Evolutionary conservation across 352 stramenopile genomes (phyloP), one percentile per base, ranked within the genome.

Genomic region (Phytophthora fragariae): DNA sequence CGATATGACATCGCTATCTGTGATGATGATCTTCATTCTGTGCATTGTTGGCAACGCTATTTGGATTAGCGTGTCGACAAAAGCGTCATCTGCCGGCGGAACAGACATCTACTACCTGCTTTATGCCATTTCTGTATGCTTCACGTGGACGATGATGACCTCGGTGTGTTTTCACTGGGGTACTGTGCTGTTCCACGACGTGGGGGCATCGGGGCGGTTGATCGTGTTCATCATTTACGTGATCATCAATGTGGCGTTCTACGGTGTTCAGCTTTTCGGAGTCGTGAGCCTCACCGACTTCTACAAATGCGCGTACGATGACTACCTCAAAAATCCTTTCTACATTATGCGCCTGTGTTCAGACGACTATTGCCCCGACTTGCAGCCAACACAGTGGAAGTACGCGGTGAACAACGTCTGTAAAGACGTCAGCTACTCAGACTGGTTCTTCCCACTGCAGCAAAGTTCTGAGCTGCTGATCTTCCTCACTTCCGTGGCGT

Each of bases 151-250:
- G 27, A 94, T 96, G 85, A 92, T 96, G 83, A 93, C 85, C 12
- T 91, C 90, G 1, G 86, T 95, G 27, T 93, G 88, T 66, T 94
- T 95, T 76, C 90, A 96, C 76, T 96, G 90, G 90, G 79, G 84
- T 2, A 90, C 80, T 0, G 88, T 94, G 31, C 76, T 94, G 24
- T 88, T 89, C 67, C 81, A 92, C 69, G 81, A 90, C 46, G 69
- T 93, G 24, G 83, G 83, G 14, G 79, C 80, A 24, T 88, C 83
- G 24, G 80, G 79, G 0, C 81, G 83, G 12, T 69, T 92, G 17
- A 76, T 84, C 24, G 67, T 94, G 47, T 81, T 93, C 59, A 65
- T 90, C 17, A 35, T 85, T 15, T 96, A 89, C 59, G 69, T 91
- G 52, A 57, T 89, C 8, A 72, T 90, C 39, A 95, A 95, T 52